These are phyloP conservation scores for Baorangia bicolor DNA, from an alignment of 768 basidiomycete species.

Conservation along the genomic window DNA sequence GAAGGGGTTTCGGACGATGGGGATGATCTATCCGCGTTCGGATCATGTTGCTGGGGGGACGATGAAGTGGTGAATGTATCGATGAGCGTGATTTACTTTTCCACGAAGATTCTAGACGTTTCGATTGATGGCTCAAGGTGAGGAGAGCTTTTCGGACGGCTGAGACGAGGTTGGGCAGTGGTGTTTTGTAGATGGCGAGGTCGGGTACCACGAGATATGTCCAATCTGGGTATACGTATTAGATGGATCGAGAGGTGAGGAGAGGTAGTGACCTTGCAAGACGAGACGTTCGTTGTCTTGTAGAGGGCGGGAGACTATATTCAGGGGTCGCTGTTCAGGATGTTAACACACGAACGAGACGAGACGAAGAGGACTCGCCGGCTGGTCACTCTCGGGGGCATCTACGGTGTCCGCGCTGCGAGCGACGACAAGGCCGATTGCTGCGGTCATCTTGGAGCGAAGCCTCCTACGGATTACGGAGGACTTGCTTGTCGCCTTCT, in stretches of 20 bases:
- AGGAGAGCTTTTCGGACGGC: constrained; percentile 23
- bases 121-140: constrained; percentile 7
- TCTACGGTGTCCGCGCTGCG: constrained; percentile 11
- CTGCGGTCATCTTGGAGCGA: constrained; percentile 21
- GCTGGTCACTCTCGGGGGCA: neutral
- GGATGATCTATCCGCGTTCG: neutral
- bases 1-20: neutral
- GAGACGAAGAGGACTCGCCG: neutral
- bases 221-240: constrained; percentile 19
- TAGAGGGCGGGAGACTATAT: neutral
- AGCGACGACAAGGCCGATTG: constrained; percentile 19
- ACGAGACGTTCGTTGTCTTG: constrained; percentile 1
- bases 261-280: constrained; percentile 17
- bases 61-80: too few species aligned
- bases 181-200: constrained; percentile 24
- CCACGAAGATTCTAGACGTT: constrained; percentile 12
- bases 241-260: neutral
- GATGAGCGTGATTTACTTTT: neutral
- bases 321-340: neutral
- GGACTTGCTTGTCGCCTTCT: constrained; percentile 27
- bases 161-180: constrained; percentile 23
- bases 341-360: neutral
- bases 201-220: constrained; percentile 28
- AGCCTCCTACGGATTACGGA: constrained; percentile 21
- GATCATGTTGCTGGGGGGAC: too few species aligned